Conservation (phyloP, 2,329 filamentous ascomycete species). For the Arthrinium phaeospermum region DNA sequence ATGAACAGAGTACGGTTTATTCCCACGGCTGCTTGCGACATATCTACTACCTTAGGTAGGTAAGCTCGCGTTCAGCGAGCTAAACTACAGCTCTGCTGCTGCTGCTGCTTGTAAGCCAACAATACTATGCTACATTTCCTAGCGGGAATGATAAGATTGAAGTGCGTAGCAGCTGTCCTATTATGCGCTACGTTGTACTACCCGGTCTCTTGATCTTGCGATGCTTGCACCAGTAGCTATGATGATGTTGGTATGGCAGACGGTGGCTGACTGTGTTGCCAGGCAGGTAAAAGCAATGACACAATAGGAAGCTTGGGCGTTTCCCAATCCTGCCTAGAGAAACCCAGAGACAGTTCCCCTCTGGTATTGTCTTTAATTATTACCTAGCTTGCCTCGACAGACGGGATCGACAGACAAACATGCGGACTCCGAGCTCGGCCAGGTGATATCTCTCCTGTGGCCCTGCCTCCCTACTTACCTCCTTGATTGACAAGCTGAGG, state of each 20-base stretch:
- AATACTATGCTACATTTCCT: background rate
- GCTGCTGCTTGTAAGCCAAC: background rate
- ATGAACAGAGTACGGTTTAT: too few relatives aligned
- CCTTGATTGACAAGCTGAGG: background rate
- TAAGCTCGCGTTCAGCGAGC: too few relatives aligned
- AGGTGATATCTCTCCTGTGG: background rate
- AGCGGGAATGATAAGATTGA: background rate
- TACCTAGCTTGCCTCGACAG: background rate
- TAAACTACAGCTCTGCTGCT: too few relatives aligned
- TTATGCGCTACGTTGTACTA: background rate
- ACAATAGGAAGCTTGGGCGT: background rate
- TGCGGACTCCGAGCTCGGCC: conserved; percentile 5
- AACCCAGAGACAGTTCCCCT: background rate
- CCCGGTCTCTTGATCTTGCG: background rate
- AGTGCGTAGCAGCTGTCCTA: background rate
- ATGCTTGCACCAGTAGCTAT: background rate
- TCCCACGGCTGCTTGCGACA: too few relatives aligned
- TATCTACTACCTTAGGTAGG: too few relatives aligned
- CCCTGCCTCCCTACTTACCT: background rate
- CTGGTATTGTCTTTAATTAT: background rate
- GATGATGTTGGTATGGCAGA: conserved; percentile 9
- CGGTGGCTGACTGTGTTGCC: conserved; percentile 7
- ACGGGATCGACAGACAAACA: conserved; percentile 1
- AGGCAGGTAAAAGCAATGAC: conserved; percentile 3
- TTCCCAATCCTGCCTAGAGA: conserved; percentile 1